Evolutionary conservation across 2,329 filamentous ascomycete genomes (phyloP).

Genomic region (Hortaea werneckii): DNA sequence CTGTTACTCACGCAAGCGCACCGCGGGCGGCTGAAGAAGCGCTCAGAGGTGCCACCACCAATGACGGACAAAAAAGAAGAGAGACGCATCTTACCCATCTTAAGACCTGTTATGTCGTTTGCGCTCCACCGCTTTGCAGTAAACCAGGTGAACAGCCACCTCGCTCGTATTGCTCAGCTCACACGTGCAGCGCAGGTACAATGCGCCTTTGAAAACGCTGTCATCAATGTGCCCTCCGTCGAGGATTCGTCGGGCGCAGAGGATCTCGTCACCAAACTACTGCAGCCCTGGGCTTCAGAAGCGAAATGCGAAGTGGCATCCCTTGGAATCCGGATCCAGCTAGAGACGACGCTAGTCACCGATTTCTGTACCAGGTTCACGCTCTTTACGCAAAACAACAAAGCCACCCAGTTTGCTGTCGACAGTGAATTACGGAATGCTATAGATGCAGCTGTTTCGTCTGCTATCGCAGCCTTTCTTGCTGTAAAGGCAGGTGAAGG

Average conservation of each 20-base stretch:
- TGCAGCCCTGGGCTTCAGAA: slow-evolving; percentile 6
- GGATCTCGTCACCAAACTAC: slow-evolving; percentile 7
- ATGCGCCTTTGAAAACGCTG: slow-evolving; percentile 2
- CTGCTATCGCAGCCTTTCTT: slow-evolving; percentile 6
- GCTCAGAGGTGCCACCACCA: slow-evolving; percentile 54
- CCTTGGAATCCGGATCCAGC: slow-evolving; percentile 3
- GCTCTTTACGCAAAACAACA: background rate
- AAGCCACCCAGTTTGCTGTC: slow-evolving; percentile 3
- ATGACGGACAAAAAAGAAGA: slow-evolving; percentile 40
- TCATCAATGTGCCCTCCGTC: slow-evolving; percentile 4
- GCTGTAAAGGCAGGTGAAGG: slow-evolving; percentile 3
- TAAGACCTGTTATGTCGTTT: slow-evolving; percentile 48
- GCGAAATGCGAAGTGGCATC: background rate
- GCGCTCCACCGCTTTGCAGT: slow-evolving; percentile 39
- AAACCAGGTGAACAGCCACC: slow-evolving; percentile 26
- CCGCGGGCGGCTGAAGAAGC: slow-evolving; percentile 58
- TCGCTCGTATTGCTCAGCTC: slow-evolving; percentile 10
- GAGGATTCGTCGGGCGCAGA: slow-evolving; percentile 6
- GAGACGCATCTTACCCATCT: slow-evolving; percentile 44
- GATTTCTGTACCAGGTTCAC: slow-evolving; percentile 18
- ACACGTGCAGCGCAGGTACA: slow-evolving; percentile 15
- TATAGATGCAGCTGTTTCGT: slow-evolving; percentile 7
- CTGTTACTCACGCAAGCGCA: slow-evolving; percentile 73
- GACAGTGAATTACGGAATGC: slow-evolving; percentile 5
- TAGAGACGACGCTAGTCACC: slow-evolving; percentile 20